A percentile compares a stretch with the other conserved stretches of the same genome.
Evolutionary conservation across 1,139 yeast species (phyloP).

Genomic region (Zygosaccharomyces pseudobailii): DNA sequence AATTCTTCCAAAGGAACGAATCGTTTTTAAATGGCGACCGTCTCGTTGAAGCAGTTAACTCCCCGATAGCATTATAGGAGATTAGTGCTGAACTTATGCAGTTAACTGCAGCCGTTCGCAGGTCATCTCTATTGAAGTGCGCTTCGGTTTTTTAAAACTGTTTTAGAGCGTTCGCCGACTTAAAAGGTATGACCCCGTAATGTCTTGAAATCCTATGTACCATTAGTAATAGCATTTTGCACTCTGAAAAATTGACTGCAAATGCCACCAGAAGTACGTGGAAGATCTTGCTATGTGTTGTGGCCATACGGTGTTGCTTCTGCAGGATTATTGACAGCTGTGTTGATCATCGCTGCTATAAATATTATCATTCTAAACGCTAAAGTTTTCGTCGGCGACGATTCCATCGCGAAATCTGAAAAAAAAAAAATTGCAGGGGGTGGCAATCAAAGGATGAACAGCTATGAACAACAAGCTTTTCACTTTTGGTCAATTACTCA

Average conservation of each 20-base stretch:
- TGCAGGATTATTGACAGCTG: not conserved
- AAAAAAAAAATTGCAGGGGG: conserved; percentile 5
- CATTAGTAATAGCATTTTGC: conserved; percentile 7
- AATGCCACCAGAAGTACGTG: not conserved
- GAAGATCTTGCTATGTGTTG: not conserved
- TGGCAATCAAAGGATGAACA: conserved; percentile 3
- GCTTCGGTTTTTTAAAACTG: not conserved
- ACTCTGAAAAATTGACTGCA: not conserved
- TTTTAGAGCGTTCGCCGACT: conserved; percentile 3
- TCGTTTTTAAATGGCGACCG: not conserved
- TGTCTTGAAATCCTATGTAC: conserved; percentile 6
- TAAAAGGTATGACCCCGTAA: not conserved
- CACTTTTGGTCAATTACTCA: not conserved
- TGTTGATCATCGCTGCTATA: not conserved
- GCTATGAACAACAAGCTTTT: conserved; percentile 1
- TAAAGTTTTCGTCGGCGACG: not conserved
- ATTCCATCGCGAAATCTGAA: not conserved
- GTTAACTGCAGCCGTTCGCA: conserved; percentile 6
- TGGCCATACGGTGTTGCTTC: not conserved
- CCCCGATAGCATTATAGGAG: conserved; percentile 12
- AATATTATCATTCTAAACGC: not conserved
- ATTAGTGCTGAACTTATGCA: conserved; percentile 8
- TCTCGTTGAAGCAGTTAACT: conserved; percentile 14
- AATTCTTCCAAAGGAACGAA: not conserved
- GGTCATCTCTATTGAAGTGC: conserved; percentile 16